phyloP scores from a whole-genome alignment of 1,139 yeast species.

The Geotrichum restrictum region DNA sequence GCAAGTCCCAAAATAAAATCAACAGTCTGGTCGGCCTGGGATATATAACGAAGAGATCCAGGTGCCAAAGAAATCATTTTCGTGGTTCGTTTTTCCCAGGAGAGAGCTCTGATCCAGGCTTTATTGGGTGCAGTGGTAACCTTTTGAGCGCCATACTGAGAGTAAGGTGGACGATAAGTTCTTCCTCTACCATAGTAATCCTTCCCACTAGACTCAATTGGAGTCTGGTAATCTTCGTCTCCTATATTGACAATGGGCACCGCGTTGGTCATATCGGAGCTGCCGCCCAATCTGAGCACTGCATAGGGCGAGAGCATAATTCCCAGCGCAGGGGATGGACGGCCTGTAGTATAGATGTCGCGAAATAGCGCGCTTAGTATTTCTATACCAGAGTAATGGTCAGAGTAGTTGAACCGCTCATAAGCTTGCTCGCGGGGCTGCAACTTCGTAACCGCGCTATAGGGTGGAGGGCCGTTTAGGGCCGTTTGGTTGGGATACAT shows the following conservation, averaged over 20 bases:
- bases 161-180: slow-evolving; percentile 3
- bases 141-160: not conserved
- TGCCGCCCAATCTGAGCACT: slow-evolving; percentile 14
- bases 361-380: slow-evolving; percentile 14
- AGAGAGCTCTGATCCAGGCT: slow-evolving; percentile 17
- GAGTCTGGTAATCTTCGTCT: not conserved
- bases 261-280: slow-evolving; percentile 13
- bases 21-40: slow-evolving; percentile 5
- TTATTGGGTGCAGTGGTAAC: not conserved
- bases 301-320: slow-evolving; percentile 17
- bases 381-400: slow-evolving; percentile 3
- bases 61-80: slow-evolving; percentile 15
- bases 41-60: slow-evolving; percentile 7
- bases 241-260: slow-evolving; percentile 7
- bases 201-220: not conserved
- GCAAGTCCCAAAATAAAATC: slow-evolving; percentile 14
- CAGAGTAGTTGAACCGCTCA: not conserved
- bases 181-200: slow-evolving; percentile 1
- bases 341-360: slow-evolving; percentile 13
- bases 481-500: no score
- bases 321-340: slow-evolving; percentile 13
- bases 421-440: not conserved
- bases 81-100: slow-evolving; percentile 19
- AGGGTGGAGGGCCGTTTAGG: no score
- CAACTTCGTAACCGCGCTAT: not conserved